Percentiles rank a stretch among this genome's conserved stretches.
Conservation (phyloP, 2,329 filamentous ascomycete species). For the Claviceps purpurea region DNA sequence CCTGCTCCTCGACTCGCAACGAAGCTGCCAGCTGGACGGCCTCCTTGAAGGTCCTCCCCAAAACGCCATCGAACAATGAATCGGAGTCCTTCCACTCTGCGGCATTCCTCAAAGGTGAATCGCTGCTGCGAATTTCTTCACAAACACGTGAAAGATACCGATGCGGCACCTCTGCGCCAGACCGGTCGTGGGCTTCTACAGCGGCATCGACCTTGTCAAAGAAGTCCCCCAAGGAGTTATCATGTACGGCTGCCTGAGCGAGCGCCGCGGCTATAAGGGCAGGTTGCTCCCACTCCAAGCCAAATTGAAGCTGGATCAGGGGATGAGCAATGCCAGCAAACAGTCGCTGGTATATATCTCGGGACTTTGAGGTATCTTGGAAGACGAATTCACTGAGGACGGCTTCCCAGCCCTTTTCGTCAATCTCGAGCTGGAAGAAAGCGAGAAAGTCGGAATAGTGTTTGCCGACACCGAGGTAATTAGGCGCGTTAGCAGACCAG, state of each 20-base stretch:
- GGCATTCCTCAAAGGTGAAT: constrained; percentile 43
- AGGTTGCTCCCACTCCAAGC: constrained; percentile 69
- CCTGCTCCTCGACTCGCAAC: constrained; percentile 41
- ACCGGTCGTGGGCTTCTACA: constrained; percentile 17
- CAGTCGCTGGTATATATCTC: constrained; percentile 56
- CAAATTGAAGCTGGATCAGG: constrained; percentile 75
- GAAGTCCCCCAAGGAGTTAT: constrained; percentile 38
- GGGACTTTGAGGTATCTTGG: constrained; percentile 45
- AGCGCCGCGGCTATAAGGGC: constrained; percentile 70
- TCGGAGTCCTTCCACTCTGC: constrained; percentile 38
- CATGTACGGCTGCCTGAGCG: constrained; percentile 62
- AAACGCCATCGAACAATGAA: constrained; percentile 55
- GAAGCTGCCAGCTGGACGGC: constrained; percentile 48
- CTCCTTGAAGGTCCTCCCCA: constrained; percentile 48
- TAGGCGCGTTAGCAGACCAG: constrained; percentile 36
- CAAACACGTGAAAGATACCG: constrained; percentile 39
- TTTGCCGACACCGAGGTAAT: constrained; percentile 46
- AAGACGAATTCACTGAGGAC: constrained; percentile 59
- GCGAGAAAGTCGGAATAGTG: constrained; percentile 61
- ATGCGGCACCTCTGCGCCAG: constrained; percentile 7
- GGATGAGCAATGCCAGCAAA: constrained; percentile 63
- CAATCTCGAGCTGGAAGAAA: constrained; percentile 66
- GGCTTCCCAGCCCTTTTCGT: constrained; percentile 42
- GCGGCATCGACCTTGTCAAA: constrained; percentile 39
- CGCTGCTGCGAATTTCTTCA: constrained; percentile 35